Percentiles rank a stretch among this genome's conserved stretches.
These are phyloP conservation scores for Orbilia oligospora DNA, from an alignment of 2,329 filamentous ascomycete genomes.

Conservation along the genomic window DNA sequence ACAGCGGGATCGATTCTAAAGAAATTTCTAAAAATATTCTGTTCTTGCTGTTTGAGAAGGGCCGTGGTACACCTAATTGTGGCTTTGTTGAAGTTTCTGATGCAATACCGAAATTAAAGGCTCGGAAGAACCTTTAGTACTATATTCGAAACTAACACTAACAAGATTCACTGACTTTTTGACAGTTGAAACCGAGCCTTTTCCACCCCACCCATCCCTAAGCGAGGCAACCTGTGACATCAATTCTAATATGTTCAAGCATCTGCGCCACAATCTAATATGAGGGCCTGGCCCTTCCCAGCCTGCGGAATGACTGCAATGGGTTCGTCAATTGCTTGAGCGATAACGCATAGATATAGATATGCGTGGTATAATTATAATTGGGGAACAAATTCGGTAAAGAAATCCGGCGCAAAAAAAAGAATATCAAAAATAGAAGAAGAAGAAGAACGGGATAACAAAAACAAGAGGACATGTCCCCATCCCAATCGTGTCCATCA, in stretches of 20 bases:
- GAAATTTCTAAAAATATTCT: conserved; percentile 24
- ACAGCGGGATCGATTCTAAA: background rate
- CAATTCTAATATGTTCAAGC: conserved; percentile 41
- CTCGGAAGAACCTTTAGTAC: background rate
- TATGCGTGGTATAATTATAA: conserved; percentile 36
- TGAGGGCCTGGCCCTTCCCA: conserved; percentile 14
- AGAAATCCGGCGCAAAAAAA: background rate
- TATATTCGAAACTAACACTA: conserved; percentile 47
- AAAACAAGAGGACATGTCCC: background rate
- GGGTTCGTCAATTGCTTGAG: background rate
- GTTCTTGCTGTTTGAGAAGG: background rate
- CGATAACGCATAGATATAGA: conserved; percentile 16
- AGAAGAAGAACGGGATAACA: background rate
- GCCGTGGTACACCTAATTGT: background rate
- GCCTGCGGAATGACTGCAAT: conserved; percentile 3
- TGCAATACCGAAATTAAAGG: conserved; percentile 58
- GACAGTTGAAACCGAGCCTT: conserved; percentile 51
- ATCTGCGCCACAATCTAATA: conserved; percentile 59
- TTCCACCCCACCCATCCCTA: conserved; percentile 10
- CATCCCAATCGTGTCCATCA: background rate
- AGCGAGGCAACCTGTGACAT: conserved; percentile 54
- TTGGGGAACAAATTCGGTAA: conserved; percentile 13
- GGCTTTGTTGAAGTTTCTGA: conserved; percentile 32
- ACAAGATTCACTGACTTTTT: background rate
- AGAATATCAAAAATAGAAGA: conserved; percentile 5